Base-by-base conservation (phyloP, 352 stramenopile species). In the Globisporangium perplexum region DNA sequence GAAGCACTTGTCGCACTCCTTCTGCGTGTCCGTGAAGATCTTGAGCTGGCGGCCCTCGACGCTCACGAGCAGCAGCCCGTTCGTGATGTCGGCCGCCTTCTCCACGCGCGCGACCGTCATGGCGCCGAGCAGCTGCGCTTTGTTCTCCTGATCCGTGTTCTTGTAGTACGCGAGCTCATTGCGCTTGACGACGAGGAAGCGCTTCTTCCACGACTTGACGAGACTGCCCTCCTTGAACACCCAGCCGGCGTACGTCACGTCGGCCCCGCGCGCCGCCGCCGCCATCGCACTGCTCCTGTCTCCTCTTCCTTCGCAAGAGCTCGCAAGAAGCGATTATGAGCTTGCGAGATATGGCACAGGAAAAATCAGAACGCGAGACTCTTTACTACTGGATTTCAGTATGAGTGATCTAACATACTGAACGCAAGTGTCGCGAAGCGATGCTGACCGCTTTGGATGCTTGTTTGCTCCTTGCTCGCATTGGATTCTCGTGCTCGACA, bases 171-270 rank as follows among this genome's bases (percentile, higher is more conserved):
- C 79, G 53, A 90, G 51, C 57, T 93, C 74, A 23, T 65, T 67
- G 26, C 74, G 68, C 55, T 93, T 88, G 60, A 83, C 82, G 22
- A 93, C 79, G 2, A 93, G 68, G 60, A 90, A 90, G 14, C 83
- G 79, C 63, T 93, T 90, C 66, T 90, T 90, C 83, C 83, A 93
- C 35, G 72, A 88, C 58, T 86, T 84, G 46, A 88, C 68, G 41
- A 92, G 71, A 49, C 74, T 88, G 42, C 81, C 81, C 59, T 88
- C 75, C 59, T 92, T 90, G 63, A 85, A 88, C 31, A 83, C 72
- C 78, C 78, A 90, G 35, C 78, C 81, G 31, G 77, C 75, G 58
- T 84, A 89, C 57, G 80, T 88, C 60, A 88, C 80, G 1, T 62
- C 57, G 50, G 75, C 41, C 22, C 41, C 41, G 41, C 41, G 41